These are phyloP conservation scores for Plasmodium malariae DNA, from an alignment of 169 alveolate species.

Conservation along the genomic window DNA sequence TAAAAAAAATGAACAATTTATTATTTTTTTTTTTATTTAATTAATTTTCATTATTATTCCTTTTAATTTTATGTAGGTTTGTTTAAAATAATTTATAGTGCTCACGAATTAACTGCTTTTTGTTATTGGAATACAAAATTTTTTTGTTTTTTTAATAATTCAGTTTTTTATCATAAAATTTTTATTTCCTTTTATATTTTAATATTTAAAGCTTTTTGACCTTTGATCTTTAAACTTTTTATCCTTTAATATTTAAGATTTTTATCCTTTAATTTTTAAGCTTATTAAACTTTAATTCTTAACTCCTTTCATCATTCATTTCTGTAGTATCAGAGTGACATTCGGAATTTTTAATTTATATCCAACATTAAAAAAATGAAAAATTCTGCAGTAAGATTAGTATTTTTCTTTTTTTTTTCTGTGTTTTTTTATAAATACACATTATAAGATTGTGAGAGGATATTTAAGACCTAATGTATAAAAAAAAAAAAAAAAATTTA, in stretches of 20 bases:
- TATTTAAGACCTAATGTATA: constrained; percentile 6
- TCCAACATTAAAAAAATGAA: not conserved
- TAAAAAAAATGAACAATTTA: too few relatives aligned
- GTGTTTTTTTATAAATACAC: not conserved
- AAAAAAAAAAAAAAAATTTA: constrained; percentile 11
- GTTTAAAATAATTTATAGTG: too few relatives aligned
- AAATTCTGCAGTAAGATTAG: not conserved
- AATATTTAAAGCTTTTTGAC: not conserved
- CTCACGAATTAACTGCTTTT: not conserved
- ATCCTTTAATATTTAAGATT: not conserved
- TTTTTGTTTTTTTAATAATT: too few relatives aligned
- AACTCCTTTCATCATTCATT: too few relatives aligned
- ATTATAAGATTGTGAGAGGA: not conserved
- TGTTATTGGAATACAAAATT: not conserved
- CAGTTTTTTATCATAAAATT: too few relatives aligned
- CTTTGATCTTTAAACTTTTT: too few relatives aligned
- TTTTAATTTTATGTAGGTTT: too few relatives aligned
- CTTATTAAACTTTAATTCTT: too few relatives aligned
- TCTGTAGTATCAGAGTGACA: too few relatives aligned
- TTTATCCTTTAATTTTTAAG: constrained; percentile 5
- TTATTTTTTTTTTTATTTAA: too few relatives aligned
- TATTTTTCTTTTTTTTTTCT: not conserved
- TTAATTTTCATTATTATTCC: not conserved
- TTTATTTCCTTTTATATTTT: too few relatives aligned
- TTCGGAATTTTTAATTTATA: too few relatives aligned